These are phyloP conservation scores for Grosmannia penicillata DNA, from an alignment of 2,329 filamentous ascomycete species.

Conservation along the genomic window DNA sequence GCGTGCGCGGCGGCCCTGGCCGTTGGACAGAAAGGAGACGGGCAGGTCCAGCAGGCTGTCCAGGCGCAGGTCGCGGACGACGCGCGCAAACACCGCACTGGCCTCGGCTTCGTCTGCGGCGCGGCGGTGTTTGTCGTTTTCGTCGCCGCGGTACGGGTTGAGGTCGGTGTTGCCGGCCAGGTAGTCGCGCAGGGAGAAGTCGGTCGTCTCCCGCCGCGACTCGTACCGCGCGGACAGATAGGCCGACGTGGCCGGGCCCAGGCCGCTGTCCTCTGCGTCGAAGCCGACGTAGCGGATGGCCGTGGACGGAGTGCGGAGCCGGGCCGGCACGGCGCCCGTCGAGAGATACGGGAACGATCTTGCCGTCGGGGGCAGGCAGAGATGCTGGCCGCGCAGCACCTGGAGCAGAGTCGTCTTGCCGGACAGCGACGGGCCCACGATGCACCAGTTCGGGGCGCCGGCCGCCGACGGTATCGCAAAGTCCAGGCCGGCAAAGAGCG, in stretches of 20 bases:
- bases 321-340: conserved; percentile 39
- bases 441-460: conserved; percentile 55
- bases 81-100: conserved; percentile 34
- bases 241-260: conserved; percentile 47
- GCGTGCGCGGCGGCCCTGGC: conserved; percentile 72
- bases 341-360: conserved; percentile 68
- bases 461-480: conserved; percentile 47
- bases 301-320: conserved; percentile 41
- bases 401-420: conserved; percentile 76
- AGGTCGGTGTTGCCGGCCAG: conserved; percentile 69
- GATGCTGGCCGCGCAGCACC: conserved; percentile 57
- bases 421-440: conserved; percentile 65
- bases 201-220: conserved; percentile 69
- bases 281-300: conserved; percentile 89
- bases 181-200: conserved; percentile 74
- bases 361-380: conserved; percentile 61
- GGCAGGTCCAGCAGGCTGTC: conserved; percentile 60
- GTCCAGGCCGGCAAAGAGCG: conserved; percentile 56
- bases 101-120: conserved; percentile 15
- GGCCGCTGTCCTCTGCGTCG: conserved; percentile 45
- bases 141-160: conserved; percentile 47
- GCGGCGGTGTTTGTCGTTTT: neutral
- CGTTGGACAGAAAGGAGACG: conserved; percentile 83
- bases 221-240: conserved; percentile 89
- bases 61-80: conserved; percentile 58